These are phyloP conservation scores for Aspergillus incahuasiensis DNA, from an alignment of 495 filamentous ascomycete genomes.

Conservation along the genomic window DNA sequence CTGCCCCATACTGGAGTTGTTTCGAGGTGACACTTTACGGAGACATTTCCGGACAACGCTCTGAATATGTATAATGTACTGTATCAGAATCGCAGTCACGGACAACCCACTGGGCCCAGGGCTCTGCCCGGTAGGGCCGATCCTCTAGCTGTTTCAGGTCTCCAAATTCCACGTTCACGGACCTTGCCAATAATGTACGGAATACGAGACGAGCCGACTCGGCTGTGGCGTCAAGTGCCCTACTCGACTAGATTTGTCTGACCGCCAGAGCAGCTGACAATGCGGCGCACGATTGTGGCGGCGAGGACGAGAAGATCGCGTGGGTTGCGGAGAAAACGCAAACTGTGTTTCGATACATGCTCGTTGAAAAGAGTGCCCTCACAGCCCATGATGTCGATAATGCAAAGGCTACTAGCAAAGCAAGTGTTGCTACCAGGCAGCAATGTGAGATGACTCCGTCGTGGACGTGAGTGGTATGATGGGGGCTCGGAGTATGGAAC, in stretches of 20 bases:
- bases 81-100: not conserved
- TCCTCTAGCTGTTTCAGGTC: not conserved
- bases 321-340: not conserved
- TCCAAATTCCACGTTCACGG: not conserved
- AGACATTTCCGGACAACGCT: not conserved
- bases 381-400: not conserved
- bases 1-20: not conserved
- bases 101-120: not conserved
- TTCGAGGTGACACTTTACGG: not conserved
- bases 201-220: not conserved
- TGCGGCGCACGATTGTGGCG: not conserved
- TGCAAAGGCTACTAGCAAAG: not conserved
- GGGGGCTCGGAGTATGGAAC: not conserved
- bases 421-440: not conserved
- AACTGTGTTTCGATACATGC: not conserved
- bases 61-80: not conserved
- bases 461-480: no score
- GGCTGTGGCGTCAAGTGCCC: not conserved
- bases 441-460: not conserved
- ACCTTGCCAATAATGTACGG: not conserved
- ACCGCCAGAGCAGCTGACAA: not conserved
- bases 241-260: not conserved
- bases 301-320: not conserved
- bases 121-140: not conserved
- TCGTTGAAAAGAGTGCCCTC: not conserved